phyloP scores from a whole-genome alignment of 2,329 filamentous ascomycete species.

The Fusarium nurragi region DNA sequence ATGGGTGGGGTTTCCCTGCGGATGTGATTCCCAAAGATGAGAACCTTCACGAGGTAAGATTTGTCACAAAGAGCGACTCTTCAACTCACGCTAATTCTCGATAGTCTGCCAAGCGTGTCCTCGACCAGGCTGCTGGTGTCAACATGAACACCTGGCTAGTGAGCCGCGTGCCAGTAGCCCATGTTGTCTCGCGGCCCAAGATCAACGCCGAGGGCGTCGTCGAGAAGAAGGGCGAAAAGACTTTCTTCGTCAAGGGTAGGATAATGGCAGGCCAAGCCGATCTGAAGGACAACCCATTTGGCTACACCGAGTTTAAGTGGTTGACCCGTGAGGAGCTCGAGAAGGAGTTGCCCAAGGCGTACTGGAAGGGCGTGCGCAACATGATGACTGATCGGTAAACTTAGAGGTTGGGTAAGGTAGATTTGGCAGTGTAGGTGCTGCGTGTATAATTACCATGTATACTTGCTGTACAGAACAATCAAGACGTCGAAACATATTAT shows the following conservation, averaged over 20 bases:
- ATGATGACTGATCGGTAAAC: constrained; percentile 82
- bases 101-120: constrained; percentile 82
- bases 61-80: not conserved
- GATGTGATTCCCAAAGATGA: constrained; percentile 75
- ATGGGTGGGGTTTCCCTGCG: constrained; percentile 86
- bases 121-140: constrained; percentile 79
- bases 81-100: not conserved
- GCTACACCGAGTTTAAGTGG: constrained; percentile 89
- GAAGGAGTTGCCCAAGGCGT: constrained; percentile 70
- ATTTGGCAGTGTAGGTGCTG: constrained; percentile 33
- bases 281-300: constrained; percentile 74
- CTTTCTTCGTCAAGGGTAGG: constrained; percentile 94
- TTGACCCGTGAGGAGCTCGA: constrained; percentile 87
- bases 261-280: constrained; percentile 98
- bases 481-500: constrained; percentile 12
- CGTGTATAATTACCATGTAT: constrained; percentile 47
- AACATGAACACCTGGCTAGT: constrained; percentile 99
- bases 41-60: constrained; percentile 80
- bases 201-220: constrained; percentile 56
- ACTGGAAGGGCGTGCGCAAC: constrained; percentile 80
- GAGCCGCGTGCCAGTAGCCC: constrained; percentile 87
- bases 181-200: constrained; percentile 69
- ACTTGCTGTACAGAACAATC: constrained; percentile 44
- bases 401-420: constrained; percentile 2
- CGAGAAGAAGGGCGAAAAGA: constrained; percentile 74